A percentile compares a stretch with the other conserved stretches of the same genome.
These are phyloP conservation scores for Talaromyces sp. DNA, from an alignment of 2,329 filamentous ascomycete genomes.

Conservation along the genomic window DNA sequence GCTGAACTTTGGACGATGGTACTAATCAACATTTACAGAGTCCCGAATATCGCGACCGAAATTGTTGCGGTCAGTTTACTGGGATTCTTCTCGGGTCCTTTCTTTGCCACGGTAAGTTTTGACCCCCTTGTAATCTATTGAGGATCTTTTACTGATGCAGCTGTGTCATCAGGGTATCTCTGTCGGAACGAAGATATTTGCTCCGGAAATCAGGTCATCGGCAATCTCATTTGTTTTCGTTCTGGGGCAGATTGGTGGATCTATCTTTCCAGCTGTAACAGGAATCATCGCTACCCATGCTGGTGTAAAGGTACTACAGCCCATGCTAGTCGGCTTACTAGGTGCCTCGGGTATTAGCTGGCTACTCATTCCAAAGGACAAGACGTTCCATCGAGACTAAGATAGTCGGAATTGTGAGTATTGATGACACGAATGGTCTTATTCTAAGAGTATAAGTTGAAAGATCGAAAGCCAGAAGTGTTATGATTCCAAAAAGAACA, in stretches of 20 bases:
- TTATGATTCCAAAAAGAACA: no score
- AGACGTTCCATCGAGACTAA: slow-evolving; percentile 26
- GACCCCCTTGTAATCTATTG: neutral
- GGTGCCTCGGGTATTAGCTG: slow-evolving; percentile 52
- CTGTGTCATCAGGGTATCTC: slow-evolving; percentile 46
- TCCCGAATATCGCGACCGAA: slow-evolving; percentile 52
- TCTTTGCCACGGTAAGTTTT: slow-evolving; percentile 57
- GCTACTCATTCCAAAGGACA: slow-evolving; percentile 41
- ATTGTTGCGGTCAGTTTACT: slow-evolving; percentile 58
- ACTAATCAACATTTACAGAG: no score
- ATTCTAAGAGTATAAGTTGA: no score
- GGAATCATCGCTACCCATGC: slow-evolving; percentile 52
- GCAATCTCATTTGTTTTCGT: slow-evolving; percentile 61
- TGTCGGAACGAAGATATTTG: slow-evolving; percentile 57
- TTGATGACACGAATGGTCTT: no score
- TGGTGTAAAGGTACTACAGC: slow-evolving; percentile 56
- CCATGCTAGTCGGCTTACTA: slow-evolving; percentile 54
- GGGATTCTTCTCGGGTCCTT: slow-evolving; percentile 61
- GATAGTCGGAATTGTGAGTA: no score
- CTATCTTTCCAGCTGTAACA: slow-evolving; percentile 59
- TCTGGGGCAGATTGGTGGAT: slow-evolving; percentile 58
- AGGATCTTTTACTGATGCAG: no score
- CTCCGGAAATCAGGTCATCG: slow-evolving; percentile 50
- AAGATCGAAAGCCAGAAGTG: no score
- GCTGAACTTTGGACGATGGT: no score